A percentile compares a stretch with the other conserved stretches of the same genome.
These are phyloP conservation scores for Malus hybrid DNA, from an alignment of 331 rosid species.

Conservation along the genomic window DNA sequence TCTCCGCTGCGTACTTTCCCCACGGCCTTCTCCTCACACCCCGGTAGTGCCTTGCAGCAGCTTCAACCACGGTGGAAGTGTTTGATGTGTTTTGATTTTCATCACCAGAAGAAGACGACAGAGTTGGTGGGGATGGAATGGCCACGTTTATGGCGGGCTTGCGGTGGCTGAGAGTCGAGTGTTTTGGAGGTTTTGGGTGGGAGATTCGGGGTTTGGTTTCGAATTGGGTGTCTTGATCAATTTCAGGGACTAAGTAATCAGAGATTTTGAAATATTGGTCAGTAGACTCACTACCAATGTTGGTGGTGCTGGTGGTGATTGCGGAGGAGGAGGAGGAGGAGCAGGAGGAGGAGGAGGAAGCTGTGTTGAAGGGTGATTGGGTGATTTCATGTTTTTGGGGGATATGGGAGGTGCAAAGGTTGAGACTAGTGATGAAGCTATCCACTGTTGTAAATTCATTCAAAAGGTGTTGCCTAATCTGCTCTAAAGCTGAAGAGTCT, in stretches of 20 bases:
- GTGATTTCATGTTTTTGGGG: neutral
- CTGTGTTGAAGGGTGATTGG: neutral
- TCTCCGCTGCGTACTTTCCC: constrained; percentile 91
- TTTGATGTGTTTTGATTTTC: neutral
- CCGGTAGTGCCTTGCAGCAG: constrained; percentile 46
- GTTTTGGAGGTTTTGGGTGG: constrained; percentile 9
- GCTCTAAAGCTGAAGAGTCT: constrained; percentile 34
- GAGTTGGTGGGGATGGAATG: constrained; percentile 11
- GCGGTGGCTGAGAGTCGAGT: constrained; percentile 27
- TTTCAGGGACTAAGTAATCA: constrained; percentile 6
- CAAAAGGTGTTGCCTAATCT: constrained; percentile 35
- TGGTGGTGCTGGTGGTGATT: neutral
- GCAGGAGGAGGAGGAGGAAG: neutral
- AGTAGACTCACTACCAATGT: neutral
- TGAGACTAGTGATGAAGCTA: constrained; percentile 16
- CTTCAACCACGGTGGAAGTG: neutral
- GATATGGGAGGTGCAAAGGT: constrained; percentile 7
- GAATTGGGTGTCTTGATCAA: neutral
- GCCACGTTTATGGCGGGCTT: constrained; percentile 27
- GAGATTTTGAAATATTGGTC: constrained; percentile 2
- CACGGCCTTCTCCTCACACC: constrained; percentile 82
- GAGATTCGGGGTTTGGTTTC: constrained; percentile 10
- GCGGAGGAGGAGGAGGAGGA: neutral
- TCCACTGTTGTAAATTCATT: constrained; percentile 31
- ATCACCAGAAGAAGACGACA: neutral